Percentiles rank a stretch among this genome's conserved stretches.
Conservation (phyloP, 23 red algal species). For the Cyanidiococcus yangmingshanensis region DNA sequence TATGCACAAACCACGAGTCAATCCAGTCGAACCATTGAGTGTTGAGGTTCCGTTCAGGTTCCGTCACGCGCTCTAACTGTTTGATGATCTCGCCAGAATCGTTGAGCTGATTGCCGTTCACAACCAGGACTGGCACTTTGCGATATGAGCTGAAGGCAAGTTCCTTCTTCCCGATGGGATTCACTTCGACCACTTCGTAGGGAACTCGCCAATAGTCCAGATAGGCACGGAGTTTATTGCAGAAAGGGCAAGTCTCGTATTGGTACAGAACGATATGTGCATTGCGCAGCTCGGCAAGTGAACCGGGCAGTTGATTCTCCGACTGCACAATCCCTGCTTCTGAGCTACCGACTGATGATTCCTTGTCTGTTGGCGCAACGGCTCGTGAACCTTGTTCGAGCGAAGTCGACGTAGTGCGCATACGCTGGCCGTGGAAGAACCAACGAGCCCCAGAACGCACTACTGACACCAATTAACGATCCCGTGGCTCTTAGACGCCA, state of each 20-base stretch:
- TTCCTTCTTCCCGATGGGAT: conserved; percentile 81
- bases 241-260: conserved; percentile 87
- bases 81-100: conserved; percentile 65
- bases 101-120: conserved; percentile 75
- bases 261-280: conserved; percentile 68
- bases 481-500: no score
- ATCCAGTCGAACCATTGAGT: conserved; percentile 81
- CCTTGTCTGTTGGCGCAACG: background rate
- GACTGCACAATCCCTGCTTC: background rate
- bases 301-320: background rate
- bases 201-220: conserved; percentile 84
- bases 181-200: conserved; percentile 72
- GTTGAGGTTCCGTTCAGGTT: conserved; percentile 27
- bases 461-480: no score
- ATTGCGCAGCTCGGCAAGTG: background rate
- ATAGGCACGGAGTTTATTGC: conserved; percentile 96
- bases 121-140: conserved; percentile 78
- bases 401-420: background rate
- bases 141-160: conserved; percentile 48
- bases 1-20: conserved; percentile 64
- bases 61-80: conserved; percentile 21
- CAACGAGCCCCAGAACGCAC: no score
- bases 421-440: no score
- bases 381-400: background rate
- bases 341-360: background rate